Conservation (phyloP, 371 early-diverging fungal genomes). For the Actinomortierella ambigua region DNA sequence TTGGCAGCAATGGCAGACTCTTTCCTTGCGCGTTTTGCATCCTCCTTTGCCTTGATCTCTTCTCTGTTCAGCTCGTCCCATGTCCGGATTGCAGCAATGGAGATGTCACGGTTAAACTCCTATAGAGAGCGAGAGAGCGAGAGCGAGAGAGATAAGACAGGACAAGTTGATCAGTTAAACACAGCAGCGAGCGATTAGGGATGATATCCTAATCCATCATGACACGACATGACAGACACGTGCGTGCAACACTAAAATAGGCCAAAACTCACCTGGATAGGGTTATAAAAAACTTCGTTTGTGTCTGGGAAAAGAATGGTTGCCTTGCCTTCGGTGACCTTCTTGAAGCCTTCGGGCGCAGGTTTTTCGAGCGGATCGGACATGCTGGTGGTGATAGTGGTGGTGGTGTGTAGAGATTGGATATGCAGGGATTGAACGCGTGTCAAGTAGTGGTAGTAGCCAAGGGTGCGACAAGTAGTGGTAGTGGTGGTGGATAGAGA, state of each 20-base stretch:
- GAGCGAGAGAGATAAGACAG: too few species aligned
- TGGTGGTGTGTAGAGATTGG: too few species aligned
- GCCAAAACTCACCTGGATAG: conserved; percentile 96
- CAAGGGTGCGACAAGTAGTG: too few species aligned
- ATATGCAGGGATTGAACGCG: too few species aligned
- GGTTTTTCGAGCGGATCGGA: conserved; percentile 21
- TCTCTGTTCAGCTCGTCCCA: conserved; percentile 79
- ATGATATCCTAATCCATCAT: too few species aligned
- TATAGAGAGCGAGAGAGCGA: conserved; percentile 67
- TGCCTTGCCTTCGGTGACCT: conserved; percentile 84
- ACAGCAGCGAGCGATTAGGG: too few species aligned
- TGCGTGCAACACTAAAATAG: conserved; percentile 43
- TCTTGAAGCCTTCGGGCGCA: conserved; percentile 47
- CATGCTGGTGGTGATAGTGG: conserved; percentile 12
- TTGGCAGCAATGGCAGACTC: conserved; percentile 32
- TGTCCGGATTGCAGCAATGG: conserved; percentile 89
- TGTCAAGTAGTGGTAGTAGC: too few species aligned
- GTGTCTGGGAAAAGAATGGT: conserved; percentile 89
- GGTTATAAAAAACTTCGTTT: conserved; percentile 99
- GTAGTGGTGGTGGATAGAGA: too few species aligned
- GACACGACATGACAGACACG: conserved; percentile 93
- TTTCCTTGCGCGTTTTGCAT: conserved; percentile 49
- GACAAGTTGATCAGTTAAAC: too few species aligned
- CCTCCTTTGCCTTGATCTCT: conserved; percentile 53
- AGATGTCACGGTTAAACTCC: conserved; percentile 56